Evolutionary conservation across 352 stramenopile genomes (phyloP).

Genomic region (Plasmopara halstedii): DNA sequence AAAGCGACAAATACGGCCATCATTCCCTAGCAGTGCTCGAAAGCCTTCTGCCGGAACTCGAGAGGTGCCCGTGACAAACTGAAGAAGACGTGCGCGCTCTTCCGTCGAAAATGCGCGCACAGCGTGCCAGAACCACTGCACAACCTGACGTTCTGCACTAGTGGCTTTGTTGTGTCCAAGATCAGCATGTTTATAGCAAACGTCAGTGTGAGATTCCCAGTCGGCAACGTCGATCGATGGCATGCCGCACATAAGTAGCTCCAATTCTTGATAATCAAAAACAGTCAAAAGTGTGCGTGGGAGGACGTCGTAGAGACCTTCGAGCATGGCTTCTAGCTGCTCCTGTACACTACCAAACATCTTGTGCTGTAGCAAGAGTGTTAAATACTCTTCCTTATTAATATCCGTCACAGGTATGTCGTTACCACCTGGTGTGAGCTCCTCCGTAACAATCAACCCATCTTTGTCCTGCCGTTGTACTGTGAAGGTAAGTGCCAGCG

Average conservation of each 20-base stretch:
- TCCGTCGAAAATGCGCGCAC: conserved; percentile 76
- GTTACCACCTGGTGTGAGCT: conserved; percentile 89
- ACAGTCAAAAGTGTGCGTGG: conserved; percentile 80
- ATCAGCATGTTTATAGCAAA: conserved; percentile 73
- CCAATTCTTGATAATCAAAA: conserved; percentile 93
- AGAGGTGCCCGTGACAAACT: conserved; percentile 88
- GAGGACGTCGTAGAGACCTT: conserved; percentile 90
- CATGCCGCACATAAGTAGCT: conserved; percentile 90
- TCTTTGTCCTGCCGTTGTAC: conserved; percentile 45
- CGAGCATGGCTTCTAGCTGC: conserved; percentile 87
- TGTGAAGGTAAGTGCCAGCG: conserved; percentile 67
- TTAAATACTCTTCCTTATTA: conserved; percentile 95
- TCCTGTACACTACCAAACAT: conserved; percentile 88
- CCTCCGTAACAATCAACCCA: conserved; percentile 49
- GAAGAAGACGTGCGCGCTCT: conserved; percentile 77
- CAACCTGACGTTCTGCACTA: conserved; percentile 46
- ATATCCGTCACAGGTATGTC: conserved; percentile 88
- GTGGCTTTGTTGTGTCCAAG: conserved; percentile 29
- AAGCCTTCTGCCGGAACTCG: conserved; percentile 95
- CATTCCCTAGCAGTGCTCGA: conserved; percentile 70
- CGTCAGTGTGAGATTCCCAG: conserved; percentile 79
- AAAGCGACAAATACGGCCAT: conserved; percentile 90
- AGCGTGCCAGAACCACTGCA: conserved; percentile 88
- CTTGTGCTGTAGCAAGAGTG: conserved; percentile 90
- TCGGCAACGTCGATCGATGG: conserved; percentile 87